phyloP scores from a whole-genome alignment of 2,329 filamentous ascomycete species.

The Colletotrichum theobromicola region DNA sequence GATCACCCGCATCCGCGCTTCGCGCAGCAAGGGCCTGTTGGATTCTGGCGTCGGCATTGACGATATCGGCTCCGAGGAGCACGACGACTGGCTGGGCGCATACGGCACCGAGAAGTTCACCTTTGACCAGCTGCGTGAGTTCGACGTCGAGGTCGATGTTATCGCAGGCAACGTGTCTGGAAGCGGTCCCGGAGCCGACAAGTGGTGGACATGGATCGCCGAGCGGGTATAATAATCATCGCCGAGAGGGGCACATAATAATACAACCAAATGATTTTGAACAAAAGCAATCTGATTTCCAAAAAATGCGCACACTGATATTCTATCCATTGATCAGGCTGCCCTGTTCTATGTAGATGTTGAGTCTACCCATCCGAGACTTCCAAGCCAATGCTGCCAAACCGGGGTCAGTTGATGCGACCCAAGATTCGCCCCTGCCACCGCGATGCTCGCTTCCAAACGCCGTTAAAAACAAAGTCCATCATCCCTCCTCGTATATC shows the following conservation, averaged over 20 bases:
- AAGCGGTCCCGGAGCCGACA: conserved; percentile 73
- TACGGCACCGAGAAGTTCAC: conserved; percentile 78
- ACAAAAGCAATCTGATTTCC: not conserved
- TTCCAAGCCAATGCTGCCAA: conserved; percentile 8
- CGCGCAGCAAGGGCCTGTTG: conserved; percentile 79
- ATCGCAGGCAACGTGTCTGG: conserved; percentile 73
- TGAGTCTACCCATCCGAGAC: conserved; percentile 41
- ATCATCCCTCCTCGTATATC: not conserved
- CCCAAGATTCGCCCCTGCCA: conserved; percentile 16
- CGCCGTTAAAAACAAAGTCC: conserved; percentile 17
- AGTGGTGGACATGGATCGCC: conserved; percentile 93
- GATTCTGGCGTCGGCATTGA: conserved; percentile 79
- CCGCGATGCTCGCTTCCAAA: conserved; percentile 18
- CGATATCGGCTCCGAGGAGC: conserved; percentile 68
- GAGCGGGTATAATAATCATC: conserved; percentile 48
- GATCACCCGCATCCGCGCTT: conserved; percentile 77
- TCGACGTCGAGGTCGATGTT: conserved; percentile 79
- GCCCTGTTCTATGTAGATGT: conserved; percentile 37
- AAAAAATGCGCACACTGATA: not conserved
- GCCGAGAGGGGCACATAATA: conserved; percentile 8
- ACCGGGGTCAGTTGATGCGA: conserved; percentile 22
- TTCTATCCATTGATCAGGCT: conserved; percentile 6
- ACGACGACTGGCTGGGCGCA: conserved; percentile 84
- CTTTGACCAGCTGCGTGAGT: conserved; percentile 84
- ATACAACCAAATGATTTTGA: not conserved